Evolutionary conservation across 2,329 filamentous ascomycete species (phyloP).

Genomic region (Phyllosticta capitalensis): DNA sequence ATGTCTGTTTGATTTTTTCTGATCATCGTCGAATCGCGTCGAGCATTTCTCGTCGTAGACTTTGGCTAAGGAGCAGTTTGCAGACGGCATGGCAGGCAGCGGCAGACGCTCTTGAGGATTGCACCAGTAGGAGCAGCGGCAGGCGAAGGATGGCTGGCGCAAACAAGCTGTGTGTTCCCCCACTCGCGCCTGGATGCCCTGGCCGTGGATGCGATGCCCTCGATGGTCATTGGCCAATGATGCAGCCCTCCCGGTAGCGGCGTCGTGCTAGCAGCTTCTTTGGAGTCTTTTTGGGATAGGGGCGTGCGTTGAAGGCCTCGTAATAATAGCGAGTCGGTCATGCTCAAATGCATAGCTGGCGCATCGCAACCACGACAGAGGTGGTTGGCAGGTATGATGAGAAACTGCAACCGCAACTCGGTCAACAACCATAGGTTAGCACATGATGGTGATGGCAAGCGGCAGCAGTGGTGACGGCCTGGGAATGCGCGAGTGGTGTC

Average conservation of each 20-base stretch:
- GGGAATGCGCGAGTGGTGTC: background rate
- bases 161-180: background rate
- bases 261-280: background rate
- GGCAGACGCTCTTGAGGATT: background rate
- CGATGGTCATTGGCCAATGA: background rate
- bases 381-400: no score
- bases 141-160: background rate
- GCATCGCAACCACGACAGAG: background rate
- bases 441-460: no score
- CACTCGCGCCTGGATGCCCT: background rate
- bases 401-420: no score
- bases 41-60: no score
- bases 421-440: no score
- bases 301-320: background rate
- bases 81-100: background rate
- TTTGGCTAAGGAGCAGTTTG: no score
- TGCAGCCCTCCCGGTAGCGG: background rate
- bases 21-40: background rate
- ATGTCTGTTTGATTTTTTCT: no score
- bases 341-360: no score
- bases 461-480: no score
- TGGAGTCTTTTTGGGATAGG: background rate
- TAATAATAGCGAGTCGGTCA: background rate
- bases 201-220: background rate
- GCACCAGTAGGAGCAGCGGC: background rate